These are phyloP conservation scores for Suillus discolor DNA, from an alignment of 768 basidiomycete genomes.

Conservation along the genomic window DNA sequence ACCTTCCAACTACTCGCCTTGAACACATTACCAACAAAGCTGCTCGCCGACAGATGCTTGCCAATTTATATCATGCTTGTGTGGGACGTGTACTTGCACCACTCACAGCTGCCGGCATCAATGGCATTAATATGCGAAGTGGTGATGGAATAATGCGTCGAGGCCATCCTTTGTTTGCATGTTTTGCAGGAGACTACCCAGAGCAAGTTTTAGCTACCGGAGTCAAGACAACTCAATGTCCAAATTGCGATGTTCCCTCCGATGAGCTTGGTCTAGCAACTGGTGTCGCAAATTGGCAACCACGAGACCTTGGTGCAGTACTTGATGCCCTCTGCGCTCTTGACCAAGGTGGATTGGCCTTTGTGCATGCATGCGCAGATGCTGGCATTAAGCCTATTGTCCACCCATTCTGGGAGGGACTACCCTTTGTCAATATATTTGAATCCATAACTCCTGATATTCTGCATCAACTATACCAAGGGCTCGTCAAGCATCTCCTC, in stretches of 20 bases:
- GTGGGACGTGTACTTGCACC: not conserved
- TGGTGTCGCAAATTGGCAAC: not conserved
- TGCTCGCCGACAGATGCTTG: not conserved
- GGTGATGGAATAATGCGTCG: not conserved
- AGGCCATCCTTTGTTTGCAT: not conserved
- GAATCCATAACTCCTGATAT: too few species aligned
- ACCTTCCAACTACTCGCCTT: too few species aligned
- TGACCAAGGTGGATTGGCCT: not conserved
- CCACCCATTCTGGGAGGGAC: not conserved
- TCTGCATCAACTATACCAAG: too few species aligned
- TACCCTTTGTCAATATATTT: too few species aligned
- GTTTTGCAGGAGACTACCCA: not conserved
- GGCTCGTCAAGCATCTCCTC: too few species aligned
- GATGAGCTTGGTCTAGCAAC: not conserved
- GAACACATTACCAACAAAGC: not conserved
- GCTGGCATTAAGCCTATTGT: not conserved
- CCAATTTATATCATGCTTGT: not conserved
- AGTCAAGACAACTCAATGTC: not conserved
- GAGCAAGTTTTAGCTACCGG: not conserved
- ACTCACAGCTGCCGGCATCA: not conserved
- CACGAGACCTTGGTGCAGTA: not conserved
- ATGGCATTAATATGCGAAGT: not conserved
- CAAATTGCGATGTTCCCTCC: not conserved
- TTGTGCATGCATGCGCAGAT: not conserved
- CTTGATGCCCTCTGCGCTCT: not conserved